Evolutionary conservation across 768 basidiomycete genomes (phyloP), one percentile per base, ranked within the genome.

Genomic region (Mycena vitilis): DNA sequence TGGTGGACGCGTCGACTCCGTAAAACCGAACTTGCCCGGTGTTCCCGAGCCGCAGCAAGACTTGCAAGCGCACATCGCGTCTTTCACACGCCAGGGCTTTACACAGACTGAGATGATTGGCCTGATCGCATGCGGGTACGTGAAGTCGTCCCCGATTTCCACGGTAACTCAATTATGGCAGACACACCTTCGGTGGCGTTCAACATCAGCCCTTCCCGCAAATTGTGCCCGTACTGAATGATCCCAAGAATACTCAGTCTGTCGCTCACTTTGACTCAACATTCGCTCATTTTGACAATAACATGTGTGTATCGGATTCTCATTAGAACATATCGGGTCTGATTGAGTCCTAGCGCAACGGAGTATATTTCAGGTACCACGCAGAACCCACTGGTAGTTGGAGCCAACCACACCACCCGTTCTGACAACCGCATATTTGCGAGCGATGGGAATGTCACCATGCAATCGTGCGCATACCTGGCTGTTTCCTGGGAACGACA

Each of bases 391-490:
- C 7, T 40, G 11, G 10, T 40, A 4, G 40, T 40, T 1, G 40
- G 40, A 15, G 40, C 40, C 15, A 40, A 40, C 40, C 11, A 40
- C 40, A 40, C 40, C 11, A 40, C 40, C 11, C 10, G 15, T 40
- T 40, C 40, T 10, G 40, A 40, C 7, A 40, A 40, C 4, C 10
- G 40, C 10, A 40, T 40, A 11, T 40, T 40, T 15, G 40, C 40
- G 4, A 40, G 53, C n/a, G 64, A 65, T 30, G 45, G 45, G 0
- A 65, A 65, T n/a, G 55, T 30, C 10, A 65, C 64, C 13, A 65
- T 65, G 64, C 18, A 40, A 42, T 57, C 55, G 55, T 57, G 15
- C 13, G 55, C 38, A 47, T 30, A 30, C 30, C 30, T n/a, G n/a
- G n/a, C n/a, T 3, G 30, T 30, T 5, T 30, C 30, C 5, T 3